Conservation (phyloP, 2,329 filamentous ascomycete genomes). For the Xylaria sp. region DNA sequence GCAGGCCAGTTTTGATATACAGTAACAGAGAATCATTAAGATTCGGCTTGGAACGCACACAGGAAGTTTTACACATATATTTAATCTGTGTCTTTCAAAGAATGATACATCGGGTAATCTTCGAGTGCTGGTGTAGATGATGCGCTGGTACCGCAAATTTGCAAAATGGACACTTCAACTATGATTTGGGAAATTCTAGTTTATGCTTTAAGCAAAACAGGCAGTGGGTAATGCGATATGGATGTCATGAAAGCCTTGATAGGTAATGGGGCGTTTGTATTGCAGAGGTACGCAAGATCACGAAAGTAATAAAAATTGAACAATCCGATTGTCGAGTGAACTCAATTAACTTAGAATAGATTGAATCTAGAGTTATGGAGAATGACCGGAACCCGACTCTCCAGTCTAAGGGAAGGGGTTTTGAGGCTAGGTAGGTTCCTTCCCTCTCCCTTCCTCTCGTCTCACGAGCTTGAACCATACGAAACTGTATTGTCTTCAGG, state of each 20-base stretch:
- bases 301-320: background rate
- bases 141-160: background rate
- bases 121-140: background rate
- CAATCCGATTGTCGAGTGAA: background rate
- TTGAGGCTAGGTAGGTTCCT: too few relatives aligned
- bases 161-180: background rate
- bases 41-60: background rate
- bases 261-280: slow-evolving; percentile 1
- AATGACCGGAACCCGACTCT: background rate
- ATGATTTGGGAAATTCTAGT: slow-evolving; percentile 3
- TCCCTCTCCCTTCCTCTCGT: background rate
- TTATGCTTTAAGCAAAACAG: slow-evolving; percentile 2
- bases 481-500: background rate
- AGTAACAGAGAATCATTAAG: background rate
- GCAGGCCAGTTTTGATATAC: background rate
- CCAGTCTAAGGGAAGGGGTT: too few relatives aligned
- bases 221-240: slow-evolving; percentile 19
- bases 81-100: background rate
- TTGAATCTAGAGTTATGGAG: background rate
- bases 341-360: background rate
- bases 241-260: slow-evolving; percentile 2
- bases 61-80: background rate
- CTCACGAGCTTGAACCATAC: background rate
- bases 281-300: background rate
- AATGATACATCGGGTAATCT: background rate